A percentile compares a stretch with the other conserved stretches of the same genome.
Conservation (phyloP, 2,329 filamentous ascomycete genomes). For the Ceratocystis eucalypticola region DNA sequence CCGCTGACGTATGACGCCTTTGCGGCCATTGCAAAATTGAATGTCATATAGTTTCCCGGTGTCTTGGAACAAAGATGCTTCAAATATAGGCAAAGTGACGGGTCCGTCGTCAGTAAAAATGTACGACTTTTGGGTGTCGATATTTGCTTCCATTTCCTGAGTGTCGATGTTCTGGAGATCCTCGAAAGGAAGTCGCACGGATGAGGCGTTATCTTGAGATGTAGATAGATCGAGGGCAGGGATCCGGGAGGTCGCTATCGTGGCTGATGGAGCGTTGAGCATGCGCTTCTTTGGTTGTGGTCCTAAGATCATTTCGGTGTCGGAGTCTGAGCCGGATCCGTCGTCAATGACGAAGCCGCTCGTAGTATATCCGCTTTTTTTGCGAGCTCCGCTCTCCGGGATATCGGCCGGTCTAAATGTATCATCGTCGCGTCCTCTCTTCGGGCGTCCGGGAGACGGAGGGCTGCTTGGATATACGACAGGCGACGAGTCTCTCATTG, state of each 20-base stretch:
- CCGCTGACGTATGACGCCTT: constrained; percentile 42
- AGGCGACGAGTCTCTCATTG: constrained; percentile 18
- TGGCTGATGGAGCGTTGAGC: constrained; percentile 2
- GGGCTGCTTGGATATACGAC: constrained; percentile 20
- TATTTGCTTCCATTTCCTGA: neutral
- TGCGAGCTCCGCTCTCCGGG: neutral
- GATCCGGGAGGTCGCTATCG: constrained; percentile 1
- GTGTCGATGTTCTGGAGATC: neutral
- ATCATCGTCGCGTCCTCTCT: constrained; percentile 18
- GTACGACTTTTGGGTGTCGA: neutral
- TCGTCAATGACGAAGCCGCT: constrained; percentile 20
- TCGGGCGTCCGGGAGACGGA: constrained; percentile 14
- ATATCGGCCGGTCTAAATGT: neutral
- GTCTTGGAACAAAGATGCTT: constrained; percentile 20
- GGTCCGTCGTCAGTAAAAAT: neutral
- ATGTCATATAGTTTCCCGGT: constrained; percentile 29
- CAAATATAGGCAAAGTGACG: constrained; percentile 10
- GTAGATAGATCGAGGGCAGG: constrained; percentile 1
- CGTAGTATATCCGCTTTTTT: neutral
- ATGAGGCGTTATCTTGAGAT: neutral
- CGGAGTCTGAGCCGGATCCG: constrained; percentile 17
- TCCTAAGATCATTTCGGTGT: constrained; percentile 3
- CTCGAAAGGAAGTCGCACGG: neutral
- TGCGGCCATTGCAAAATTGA: constrained; percentile 45
- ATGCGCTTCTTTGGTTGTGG: constrained; percentile 17